Evolutionary conservation across 441 rosid genomes (phyloP).

Genomic region (Aquilaria agallochum): DNA sequence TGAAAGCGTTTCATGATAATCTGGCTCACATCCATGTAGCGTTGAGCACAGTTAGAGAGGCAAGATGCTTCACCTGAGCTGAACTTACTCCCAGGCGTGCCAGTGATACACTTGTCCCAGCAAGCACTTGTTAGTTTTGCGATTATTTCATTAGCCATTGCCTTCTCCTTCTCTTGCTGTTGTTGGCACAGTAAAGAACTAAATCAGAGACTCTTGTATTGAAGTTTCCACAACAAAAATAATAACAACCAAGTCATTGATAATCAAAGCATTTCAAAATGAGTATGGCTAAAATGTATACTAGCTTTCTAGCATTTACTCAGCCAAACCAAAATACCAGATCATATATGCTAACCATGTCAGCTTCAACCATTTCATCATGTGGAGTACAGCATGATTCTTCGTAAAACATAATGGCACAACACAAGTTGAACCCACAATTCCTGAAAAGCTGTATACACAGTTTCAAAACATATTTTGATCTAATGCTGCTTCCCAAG

Average conservation of each 20-base stretch:
- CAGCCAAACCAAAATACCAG: neutral
- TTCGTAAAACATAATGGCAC: neutral
- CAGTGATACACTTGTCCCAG: conserved; percentile 89
- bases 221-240: conserved; percentile 5
- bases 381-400: no score
- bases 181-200: conserved; percentile 15
- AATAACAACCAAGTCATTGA: neutral
- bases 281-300: no score
- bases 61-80: conserved; percentile 83
- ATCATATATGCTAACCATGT: neutral
- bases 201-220: conserved; percentile 3
- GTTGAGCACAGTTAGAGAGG: conserved; percentile 69
- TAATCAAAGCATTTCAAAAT: conserved; percentile 4
- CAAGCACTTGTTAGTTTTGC: conserved; percentile 73
- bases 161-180: conserved; percentile 89
- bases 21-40: conserved; percentile 75
- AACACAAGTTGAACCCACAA: neutral
- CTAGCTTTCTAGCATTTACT: neutral
- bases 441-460: no score
- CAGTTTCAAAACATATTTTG: no score
- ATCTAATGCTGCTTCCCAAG: no score
- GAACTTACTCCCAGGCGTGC: conserved; percentile 86
- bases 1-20: conserved; percentile 81
- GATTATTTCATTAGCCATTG: conserved; percentile 75
- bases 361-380: neutral